phyloP scores from a whole-genome alignment of 2,329 filamentous ascomycete species.

The Aspergillaceae sp. region DNA sequence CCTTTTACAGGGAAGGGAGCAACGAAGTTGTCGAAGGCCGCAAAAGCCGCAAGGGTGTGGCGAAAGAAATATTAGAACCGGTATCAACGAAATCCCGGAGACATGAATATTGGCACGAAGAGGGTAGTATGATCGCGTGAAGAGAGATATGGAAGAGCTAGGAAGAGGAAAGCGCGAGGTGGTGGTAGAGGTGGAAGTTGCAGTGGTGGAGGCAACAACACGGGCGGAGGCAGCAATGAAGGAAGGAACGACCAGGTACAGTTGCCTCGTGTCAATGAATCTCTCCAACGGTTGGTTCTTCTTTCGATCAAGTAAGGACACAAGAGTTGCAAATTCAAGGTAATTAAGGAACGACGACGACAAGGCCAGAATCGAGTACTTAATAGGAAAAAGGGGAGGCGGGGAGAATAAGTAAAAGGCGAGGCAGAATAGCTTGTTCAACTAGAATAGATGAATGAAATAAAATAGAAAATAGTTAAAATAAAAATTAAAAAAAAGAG shows the following conservation, averaged over 20 bases:
- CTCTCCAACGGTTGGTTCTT: no score
- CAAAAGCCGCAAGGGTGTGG: no score
- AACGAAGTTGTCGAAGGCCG: background rate
- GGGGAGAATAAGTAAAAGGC: background rate
- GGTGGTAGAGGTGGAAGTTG: background rate
- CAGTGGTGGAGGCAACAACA: background rate
- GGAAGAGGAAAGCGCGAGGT: background rate
- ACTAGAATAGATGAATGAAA: no score
- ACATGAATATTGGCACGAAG: conserved; percentile 1
- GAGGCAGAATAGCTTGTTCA: background rate
- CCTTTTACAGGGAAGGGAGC: background rate
- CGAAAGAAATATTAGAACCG: background rate
- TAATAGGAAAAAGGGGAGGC: background rate
- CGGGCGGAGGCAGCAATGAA: background rate
- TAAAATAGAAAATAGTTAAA: background rate
- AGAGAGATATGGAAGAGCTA: background rate
- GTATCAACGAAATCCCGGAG: background rate
- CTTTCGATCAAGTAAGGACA: background rate
- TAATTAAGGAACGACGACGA: background rate
- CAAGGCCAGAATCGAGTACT: background rate
- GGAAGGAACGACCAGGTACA: background rate
- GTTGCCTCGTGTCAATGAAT: no score
- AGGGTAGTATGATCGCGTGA: background rate
- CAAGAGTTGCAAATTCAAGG: background rate
- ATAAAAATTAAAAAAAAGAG: conserved; percentile 12